Base-by-base conservation (phyloP, 768 basidiomycete species). In the Tremella yokohamensis region DNA sequence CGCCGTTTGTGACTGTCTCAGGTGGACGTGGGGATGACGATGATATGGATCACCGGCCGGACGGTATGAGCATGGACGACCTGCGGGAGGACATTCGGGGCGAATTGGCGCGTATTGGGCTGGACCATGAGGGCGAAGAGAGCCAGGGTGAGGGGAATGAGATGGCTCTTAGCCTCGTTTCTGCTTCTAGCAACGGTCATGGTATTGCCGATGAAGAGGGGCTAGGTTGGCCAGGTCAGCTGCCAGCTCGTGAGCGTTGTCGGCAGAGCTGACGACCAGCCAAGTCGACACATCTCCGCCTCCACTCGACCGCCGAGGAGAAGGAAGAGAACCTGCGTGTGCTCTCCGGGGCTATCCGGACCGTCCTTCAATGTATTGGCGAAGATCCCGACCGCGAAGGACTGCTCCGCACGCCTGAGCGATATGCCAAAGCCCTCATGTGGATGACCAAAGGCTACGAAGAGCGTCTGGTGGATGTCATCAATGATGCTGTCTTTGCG, bases 381-480 rank as follows among this genome's bases (percentile, higher is more conserved):
- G 96, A 99, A 79, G 96, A 98, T 79, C 96, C 96, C 4, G 85
- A 90, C 76, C 83, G 96, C 37, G 94, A 98, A 74, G 96, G 96
- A 16, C 81, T 99, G 19, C 79, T 87, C 53, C 84, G 85, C 70
- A 99, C 96, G 1, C 96, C 96, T 22, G 89, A 93, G 66, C 83
- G 96, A 39, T 99, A 96, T 77, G 92, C 93, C 20, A 89, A 98
- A 78, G 91, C 96, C 24, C 80, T 99, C 54, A 84, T 99, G 82
- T 98, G 91, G 91, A 96, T 98, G 93, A 98, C 96, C 34, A 85
- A 87, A 73, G 96, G 96, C 9, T 99, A 99, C 78, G 96, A 98
- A 76, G 93, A 98, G 75, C 84, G 90, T 64, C 79, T 99, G 64
- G 84, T 68, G 91, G 96, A 99, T 76, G 93, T 98, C 69, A 96